A percentile compares a stretch with the other conserved stretches of the same genome.
Evolutionary conservation across 2,329 filamentous ascomycete genomes (phyloP).

Genomic region (Aureobasidium sp.): DNA sequence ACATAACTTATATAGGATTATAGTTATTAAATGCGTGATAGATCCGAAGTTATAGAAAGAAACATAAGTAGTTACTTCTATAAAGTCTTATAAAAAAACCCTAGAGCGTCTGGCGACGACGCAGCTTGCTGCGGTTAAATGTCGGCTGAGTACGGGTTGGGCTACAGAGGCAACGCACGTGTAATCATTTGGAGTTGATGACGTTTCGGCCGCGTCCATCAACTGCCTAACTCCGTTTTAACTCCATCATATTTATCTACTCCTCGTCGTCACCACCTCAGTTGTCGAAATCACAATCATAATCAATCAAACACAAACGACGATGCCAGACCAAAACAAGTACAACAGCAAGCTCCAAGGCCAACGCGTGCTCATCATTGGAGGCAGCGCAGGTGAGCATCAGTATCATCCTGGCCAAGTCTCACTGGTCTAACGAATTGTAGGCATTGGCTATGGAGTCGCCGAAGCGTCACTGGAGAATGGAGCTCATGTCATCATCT

Average conservation of each 20-base stretch:
- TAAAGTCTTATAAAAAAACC: too few species aligned
- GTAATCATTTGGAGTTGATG: neutral
- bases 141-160: too few species aligned
- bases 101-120: too few species aligned
- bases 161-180: too few species aligned
- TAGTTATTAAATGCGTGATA: too few species aligned
- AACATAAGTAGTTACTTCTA: too few species aligned
- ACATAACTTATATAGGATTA: too few species aligned
- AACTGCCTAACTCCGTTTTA: neutral
- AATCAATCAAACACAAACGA: neutral
- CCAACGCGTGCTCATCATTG: slow-evolving; percentile 50
- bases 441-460: slow-evolving; percentile 54
- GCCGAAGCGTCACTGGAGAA: slow-evolving; percentile 50
- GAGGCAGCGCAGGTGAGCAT: slow-evolving; percentile 41
- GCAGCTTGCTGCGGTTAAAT: too few species aligned
- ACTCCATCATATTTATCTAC: neutral
- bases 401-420: too few species aligned
- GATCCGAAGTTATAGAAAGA: too few species aligned
- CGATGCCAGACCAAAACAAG: slow-evolving; percentile 35
- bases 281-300: neutral
- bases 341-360: slow-evolving; percentile 42
- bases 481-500: slow-evolving; percentile 50
- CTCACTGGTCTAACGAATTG: neutral
- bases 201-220: neutral
- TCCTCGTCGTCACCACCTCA: neutral